A percentile compares a stretch with the other conserved stretches of the same genome.
Evolutionary conservation across 2,329 filamentous ascomycete species (phyloP).

Genomic region (Penicillium sumatraense): DNA sequence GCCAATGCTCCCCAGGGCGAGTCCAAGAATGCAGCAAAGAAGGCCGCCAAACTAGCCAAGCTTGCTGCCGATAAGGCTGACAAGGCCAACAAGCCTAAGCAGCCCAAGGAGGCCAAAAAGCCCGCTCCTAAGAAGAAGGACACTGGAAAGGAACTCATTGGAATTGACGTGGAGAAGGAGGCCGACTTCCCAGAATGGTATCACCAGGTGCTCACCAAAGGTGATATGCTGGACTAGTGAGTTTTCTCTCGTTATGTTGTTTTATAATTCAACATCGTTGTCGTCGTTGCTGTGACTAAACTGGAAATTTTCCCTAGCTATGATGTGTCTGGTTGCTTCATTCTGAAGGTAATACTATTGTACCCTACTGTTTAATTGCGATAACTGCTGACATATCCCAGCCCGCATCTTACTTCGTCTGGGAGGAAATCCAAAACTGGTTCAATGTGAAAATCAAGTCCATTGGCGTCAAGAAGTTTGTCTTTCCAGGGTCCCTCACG

Average conservation of each 20-base stretch:
- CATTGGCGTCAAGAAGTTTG: conserved; percentile 80
- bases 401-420: conserved; percentile 69
- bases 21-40: conserved; percentile 51
- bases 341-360: conserved; percentile 67
- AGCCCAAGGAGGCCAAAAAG: conserved; percentile 45
- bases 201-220: conserved; percentile 95
- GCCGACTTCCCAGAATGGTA: conserved; percentile 95
- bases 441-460: conserved; percentile 75
- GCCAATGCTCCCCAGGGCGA: conserved; percentile 37
- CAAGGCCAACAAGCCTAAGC: conserved; percentile 38
- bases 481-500: not conserved
- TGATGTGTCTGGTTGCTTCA: conserved; percentile 96
- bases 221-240: conserved; percentile 85
- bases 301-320: conserved; percentile 55
- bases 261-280: not conserved
- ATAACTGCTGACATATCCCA: conserved; percentile 31
- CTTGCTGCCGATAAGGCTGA: conserved; percentile 48
- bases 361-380: not conserved
- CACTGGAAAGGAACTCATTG: conserved; percentile 71
- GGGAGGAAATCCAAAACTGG: conserved; percentile 66
- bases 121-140: conserved; percentile 57
- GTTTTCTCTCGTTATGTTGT: no score
- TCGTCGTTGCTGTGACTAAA: not conserved
- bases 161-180: conserved; percentile 83
- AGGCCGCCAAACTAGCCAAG: conserved; percentile 54